phyloP scores from a whole-genome alignment of 2,329 filamentous ascomycete genomes.

The Aspergillus quadrilineatus region DNA sequence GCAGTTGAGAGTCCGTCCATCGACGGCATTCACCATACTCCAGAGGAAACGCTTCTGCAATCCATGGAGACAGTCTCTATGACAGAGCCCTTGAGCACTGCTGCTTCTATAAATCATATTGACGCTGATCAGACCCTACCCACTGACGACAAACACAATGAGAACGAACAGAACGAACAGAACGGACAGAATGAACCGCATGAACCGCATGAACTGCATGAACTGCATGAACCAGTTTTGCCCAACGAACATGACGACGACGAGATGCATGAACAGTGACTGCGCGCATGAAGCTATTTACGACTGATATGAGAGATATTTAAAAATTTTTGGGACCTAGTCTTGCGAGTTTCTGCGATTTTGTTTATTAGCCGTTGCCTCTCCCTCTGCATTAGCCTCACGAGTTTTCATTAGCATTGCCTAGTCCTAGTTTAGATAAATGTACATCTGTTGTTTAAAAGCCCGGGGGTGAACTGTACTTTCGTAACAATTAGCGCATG shows the following conservation, averaged over 20 bases:
- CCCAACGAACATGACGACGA: neutral
- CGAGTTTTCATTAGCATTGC: neutral
- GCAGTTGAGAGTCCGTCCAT: neutral
- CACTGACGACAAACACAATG: neutral
- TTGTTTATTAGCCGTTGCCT: slow-evolving; percentile 3
- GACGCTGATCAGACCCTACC: neutral
- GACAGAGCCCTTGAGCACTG: neutral
- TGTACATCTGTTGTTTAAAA: neutral
- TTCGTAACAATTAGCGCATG: too few species aligned
- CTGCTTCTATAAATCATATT: neutral
- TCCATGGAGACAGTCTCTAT: neutral
- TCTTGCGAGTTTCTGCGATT: slow-evolving; percentile 3
- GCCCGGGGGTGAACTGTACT: too few species aligned
- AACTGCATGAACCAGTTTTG: neutral
- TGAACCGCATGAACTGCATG: neutral
- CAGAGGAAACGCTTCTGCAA: neutral
- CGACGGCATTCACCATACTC: neutral
- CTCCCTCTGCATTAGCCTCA: neutral
- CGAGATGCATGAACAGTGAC: neutral
- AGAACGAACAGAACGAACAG: neutral
- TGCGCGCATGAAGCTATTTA: neutral
- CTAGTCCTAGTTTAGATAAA: neutral
- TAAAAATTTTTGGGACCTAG: neutral
- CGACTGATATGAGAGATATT: slow-evolving; percentile 6
- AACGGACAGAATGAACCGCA: neutral